Base-by-base conservation (phyloP, 2,329 filamentous ascomycete genomes). In the Fusarium lateritium region DNA sequence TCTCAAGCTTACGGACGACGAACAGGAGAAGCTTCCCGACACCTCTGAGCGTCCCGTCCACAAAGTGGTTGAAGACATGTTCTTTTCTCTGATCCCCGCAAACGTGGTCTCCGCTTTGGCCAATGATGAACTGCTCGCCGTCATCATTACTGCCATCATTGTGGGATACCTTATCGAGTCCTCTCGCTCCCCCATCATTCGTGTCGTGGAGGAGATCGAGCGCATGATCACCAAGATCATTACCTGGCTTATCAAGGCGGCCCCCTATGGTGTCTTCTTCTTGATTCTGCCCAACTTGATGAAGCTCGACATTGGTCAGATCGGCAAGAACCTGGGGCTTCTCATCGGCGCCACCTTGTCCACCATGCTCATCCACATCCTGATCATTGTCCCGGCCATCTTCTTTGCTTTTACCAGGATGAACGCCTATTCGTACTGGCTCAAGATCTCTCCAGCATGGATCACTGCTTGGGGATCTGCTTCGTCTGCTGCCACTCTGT, bases 391-490 rank as follows among this genome's bases (percentile, higher is more conserved):
- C 0, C 85, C 84, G 0, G 63, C 79, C 43, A 69, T 84, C 36
- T 84, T 79, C 76, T 81, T 80, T 51, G 43, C 40, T 21, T 76
- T 84, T 56, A 80, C 79, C 2, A 76, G 82, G 50, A 72, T 76
- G 61, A 87, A 87, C 67, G 83, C 84, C 0, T 87, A 84, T 55
- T 56, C 77, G 0, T 78, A 81, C 69, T 86, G 84, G 84, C 19
- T 84, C 61, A 82, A 80, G 61, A 81, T 80, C 62, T 83, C 83
- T 4, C 83, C 82, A 0, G 84, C 84, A 0, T 87, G 85, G 85
- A 78, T 86, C 51, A 86, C 84, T 2, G 85, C 84, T 1, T 87
- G 85, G 84, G 84, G 85, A 39, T 83, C 84, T 13, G 84, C 85
- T 2, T 85, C 83, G 2, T 85, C 83, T 3, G 85, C 85, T 14